Base-by-base conservation (phyloP, 2,329 filamentous ascomycete species). In the Graphiopsis chlorocephala region DNA sequence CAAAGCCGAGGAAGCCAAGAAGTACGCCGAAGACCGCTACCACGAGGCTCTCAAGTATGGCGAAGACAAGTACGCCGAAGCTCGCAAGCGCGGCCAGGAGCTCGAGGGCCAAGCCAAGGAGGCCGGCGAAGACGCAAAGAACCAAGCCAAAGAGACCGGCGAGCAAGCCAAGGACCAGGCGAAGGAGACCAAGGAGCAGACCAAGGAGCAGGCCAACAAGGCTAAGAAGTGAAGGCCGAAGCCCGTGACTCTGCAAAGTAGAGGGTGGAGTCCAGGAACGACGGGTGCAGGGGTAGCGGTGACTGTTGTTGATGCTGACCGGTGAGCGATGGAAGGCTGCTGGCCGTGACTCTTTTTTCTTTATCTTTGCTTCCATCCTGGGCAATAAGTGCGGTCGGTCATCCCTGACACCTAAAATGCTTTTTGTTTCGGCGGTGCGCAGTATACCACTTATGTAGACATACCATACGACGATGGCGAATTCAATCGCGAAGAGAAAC, bases 1-100 rank as follows among this genome's bases (percentile, higher is more conserved):
- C 31, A 75, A 73, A 66, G 69, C 61, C 52, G 66, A 71, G 20
- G 70, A 76, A 50, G 68, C 68, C 55, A 68, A 72, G 65, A 68
- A 72, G 64, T 55, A 66, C 20, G 73, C 65, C 53, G 58, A 72
- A 61, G 66, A 74, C 64, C 70, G 71, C 68, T 64, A 63, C 48
- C 56, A 70, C 33, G 68, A 75, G 60, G 70, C 69, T 33, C 68
- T 72, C 64, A 64, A 71, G 56, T 69, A 72, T 61, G 72, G 68
- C 38, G 67, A 76, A 65, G 65, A 72, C 58, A 70, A 68, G 50
- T 69, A 69, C 31, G 66, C 70, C 62, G 64, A 71, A 61, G 69
- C 66, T 12, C 71, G 72, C 66, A 68, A 70, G 64, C 67, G 72
- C 65, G 68, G 65, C 11, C 64, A 71, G 65, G 64, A 69, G 45